A percentile compares a stretch with the other conserved stretches of the same genome.
phyloP scores from a whole-genome alignment of 805 yeast species.

The Saturnispora kantuleensis region DNA sequence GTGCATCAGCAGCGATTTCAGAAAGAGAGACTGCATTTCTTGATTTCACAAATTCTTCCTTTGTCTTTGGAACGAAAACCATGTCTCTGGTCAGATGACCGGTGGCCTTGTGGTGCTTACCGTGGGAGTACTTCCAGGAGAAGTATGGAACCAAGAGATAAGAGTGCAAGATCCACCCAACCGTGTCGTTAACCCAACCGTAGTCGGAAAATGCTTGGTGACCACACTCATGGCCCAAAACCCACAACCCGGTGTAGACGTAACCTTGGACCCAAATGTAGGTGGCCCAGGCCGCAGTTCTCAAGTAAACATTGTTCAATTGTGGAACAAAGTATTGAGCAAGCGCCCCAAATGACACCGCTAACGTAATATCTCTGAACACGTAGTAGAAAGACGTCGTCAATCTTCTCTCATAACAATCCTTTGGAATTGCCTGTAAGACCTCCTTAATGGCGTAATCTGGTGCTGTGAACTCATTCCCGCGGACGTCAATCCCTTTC shows the following conservation, averaged over 20 bases:
- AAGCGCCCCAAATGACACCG: constrained; percentile 40
- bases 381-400: constrained; percentile 52
- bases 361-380: constrained; percentile 48
- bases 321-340: constrained; percentile 47
- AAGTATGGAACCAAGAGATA: constrained; percentile 74
- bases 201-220: constrained; percentile 77
- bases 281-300: constrained; percentile 50
- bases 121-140: constrained; percentile 78
- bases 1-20: constrained; percentile 66
- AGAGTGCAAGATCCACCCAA: constrained; percentile 80
- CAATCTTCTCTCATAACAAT: constrained; percentile 60
- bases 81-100: constrained; percentile 76
- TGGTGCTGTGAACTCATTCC: constrained; percentile 63
- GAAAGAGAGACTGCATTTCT: constrained; percentile 27
- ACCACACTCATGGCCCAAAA: constrained; percentile 86
- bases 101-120: constrained; percentile 85
- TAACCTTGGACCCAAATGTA: constrained; percentile 27
- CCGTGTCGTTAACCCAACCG: constrained; percentile 61
- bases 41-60: constrained; percentile 38
- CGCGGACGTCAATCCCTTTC: constrained; percentile 48
- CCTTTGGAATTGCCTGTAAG: constrained; percentile 58
- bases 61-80: constrained; percentile 72
- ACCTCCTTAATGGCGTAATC: constrained; percentile 70
- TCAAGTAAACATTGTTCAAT: constrained; percentile 32
- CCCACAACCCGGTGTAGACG: constrained; percentile 67